These are phyloP conservation scores for Boechera retrofracta DNA, from an alignment of 345 rosid species.

Conservation along the genomic window DNA sequence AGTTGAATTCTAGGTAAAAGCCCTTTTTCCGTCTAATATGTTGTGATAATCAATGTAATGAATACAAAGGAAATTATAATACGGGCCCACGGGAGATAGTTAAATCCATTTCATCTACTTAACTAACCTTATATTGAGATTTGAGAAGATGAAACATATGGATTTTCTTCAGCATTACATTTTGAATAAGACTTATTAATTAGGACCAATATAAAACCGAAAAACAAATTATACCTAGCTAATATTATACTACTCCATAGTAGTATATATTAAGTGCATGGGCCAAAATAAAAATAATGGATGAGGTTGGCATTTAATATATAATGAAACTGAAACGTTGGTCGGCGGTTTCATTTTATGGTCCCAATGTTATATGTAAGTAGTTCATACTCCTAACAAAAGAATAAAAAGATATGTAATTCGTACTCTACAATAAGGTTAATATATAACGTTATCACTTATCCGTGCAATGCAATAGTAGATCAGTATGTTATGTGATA, in stretches of 20 bases:
- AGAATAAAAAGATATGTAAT: not conserved
- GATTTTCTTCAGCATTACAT: not conserved
- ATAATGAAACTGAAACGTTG: not conserved
- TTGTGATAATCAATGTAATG: too few relatives aligned
- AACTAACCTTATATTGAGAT: not conserved
- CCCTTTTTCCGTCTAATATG: too few relatives aligned
- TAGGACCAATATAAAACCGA: not conserved
- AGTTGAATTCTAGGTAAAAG: too few relatives aligned
- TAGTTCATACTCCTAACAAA: not conserved
- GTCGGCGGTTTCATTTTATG: conserved; percentile 27
- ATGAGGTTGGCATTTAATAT: not conserved
- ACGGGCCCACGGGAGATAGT: not conserved
- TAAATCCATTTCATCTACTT: not conserved
- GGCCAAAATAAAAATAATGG: not conserved
- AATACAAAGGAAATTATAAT: too few relatives aligned
- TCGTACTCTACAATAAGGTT: not conserved
- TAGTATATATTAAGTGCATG: not conserved
- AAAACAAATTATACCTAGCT: not conserved
- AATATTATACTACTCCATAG: not conserved
- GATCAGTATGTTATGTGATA: not conserved
- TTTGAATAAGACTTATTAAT: not conserved
- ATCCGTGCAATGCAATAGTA: not conserved
- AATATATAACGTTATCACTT: not conserved
- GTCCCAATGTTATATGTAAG: conserved; percentile 15
- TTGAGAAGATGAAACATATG: not conserved